These are phyloP conservation scores for Cicer bijugum DNA, from an alignment of 306 rosid species.

Conservation along the genomic window DNA sequence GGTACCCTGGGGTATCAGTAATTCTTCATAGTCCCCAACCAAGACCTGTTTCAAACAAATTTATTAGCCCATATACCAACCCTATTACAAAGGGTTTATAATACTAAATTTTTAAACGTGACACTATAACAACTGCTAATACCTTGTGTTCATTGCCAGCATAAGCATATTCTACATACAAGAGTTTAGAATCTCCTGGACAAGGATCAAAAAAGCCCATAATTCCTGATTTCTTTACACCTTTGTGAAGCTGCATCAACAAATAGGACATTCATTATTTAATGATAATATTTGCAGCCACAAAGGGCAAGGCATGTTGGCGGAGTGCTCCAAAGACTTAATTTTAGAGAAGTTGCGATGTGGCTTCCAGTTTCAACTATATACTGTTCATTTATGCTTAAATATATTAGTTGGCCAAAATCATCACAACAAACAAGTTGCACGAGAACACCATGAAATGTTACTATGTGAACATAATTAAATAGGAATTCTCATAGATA, in stretches of 20 bases:
- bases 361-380: not conserved
- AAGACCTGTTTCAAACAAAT: conserved; percentile 57
- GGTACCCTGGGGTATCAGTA: conserved; percentile 64
- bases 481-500: no score
- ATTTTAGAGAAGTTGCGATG: not conserved
- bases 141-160: conserved; percentile 71
- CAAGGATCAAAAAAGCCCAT: conserved; percentile 97
- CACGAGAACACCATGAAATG: not conserved
- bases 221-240: conserved; percentile 92
- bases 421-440: not conserved
- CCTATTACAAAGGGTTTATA: conserved; percentile 31
- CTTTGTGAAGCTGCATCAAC: conserved; percentile 83
- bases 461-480: not conserved
- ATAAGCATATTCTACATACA: conserved; percentile 74
- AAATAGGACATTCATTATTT: conserved; percentile 34
- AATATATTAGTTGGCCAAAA: not conserved
- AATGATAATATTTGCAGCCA: not conserved
- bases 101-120: not conserved
- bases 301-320: conserved; percentile 7
- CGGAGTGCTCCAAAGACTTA: not conserved
- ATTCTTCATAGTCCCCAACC: conserved; percentile 74
- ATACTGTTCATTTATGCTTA: not conserved
- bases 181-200: conserved; percentile 77
- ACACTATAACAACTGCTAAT: conserved; percentile 35
- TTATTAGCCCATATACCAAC: conserved; percentile 35